Evolutionary conservation across 2,329 filamentous ascomycete species (phyloP), one percentile per base, ranked within the genome.

Genomic region (Pseudogymnoascus sp.): DNA sequence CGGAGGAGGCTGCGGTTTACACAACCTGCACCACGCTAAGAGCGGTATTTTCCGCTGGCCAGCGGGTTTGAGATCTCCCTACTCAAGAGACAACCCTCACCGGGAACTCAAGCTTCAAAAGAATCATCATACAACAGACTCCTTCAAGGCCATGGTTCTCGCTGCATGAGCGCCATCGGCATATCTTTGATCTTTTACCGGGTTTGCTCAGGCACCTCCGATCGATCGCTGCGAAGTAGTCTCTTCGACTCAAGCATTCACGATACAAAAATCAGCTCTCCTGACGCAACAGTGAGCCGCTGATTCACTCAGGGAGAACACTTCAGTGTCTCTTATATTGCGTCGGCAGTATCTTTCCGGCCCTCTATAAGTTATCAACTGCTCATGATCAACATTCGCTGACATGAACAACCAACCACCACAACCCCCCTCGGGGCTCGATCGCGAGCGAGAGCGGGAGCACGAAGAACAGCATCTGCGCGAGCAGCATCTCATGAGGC

Each of bases 381-480:
- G 4, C 60, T 62, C 61, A 62, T 62, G 61, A 1, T 62, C 25
- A 61, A 62, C 37, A 14, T 21, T 13, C 54, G 23, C 64, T 43
- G 60, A 63, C 36, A 74, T 73, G 72, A 73, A 74, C 60, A 72
- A 71, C 64, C 73, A 69, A 66, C 67, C 71, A 36, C 71, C 51
- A 36, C 63, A 73, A 62, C 69, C 71, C 60, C 70, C 69, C 10
- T 64, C 68, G 62, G 68, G 67, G 48, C 72, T 71, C 51, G 72
- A 73, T 51, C 70, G 70, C 65, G 79, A 79, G 62, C 74, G 79
- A 66, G 79, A 84, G 67, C 74, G 79, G 66, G 79, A 84, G 67
- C 73, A 81, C 70, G 78, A 80, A 66, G 80, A 83, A 69, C 79
- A 82, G 64, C 83, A 86, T 68, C 79, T 83, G 28, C 67, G 81